Evolutionary conservation across 192 early-diverging fungal genomes (phyloP), one percentile per base, ranked within the genome.

Genomic region (Obelidium mucronatum): DNA sequence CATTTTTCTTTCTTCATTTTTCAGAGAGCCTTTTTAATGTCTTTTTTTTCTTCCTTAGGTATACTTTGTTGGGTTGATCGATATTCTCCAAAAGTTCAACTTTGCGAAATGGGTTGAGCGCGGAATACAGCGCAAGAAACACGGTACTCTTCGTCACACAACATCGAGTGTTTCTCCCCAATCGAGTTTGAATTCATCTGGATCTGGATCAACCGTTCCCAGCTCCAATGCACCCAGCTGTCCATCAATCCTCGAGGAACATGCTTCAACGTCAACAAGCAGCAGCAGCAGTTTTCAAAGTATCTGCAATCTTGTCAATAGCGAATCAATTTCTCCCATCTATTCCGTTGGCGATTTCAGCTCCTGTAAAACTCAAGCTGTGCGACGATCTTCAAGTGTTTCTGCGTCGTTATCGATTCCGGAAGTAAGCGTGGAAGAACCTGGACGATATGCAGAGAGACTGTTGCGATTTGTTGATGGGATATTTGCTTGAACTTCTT

Each of bases 11-110:
- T n/a, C n/a, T n/a, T n/a, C n/a, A n/a, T 58, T 24, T 31, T 31
- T 31, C 55, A 22, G 5, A 28, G 17, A 58, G 5, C 24, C 17
- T 26, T 24, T 11, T 31, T 58, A 8, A 28, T 58, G 24, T 58
- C 24, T 26, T 31, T 8, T 58, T 22, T 51, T 22, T 22, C 48
- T 51, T 31, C 8, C 6, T 24, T 40, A 79, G 76, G 72, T 84
- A 33, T 84, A 84, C 53, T 84, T 66, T 67, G 48, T 84, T 33
- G 82, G 82, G 15, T 54, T 84, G 30, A 84, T 84, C 53, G 82
- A 84, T 44, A 52, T 64, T 34, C 78, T 84, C 33, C 82, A 84
- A 78, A 80, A 79, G 56, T 84, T 81, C 77, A 81, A 84, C 61
- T 39, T 81, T 44, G 51, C 63, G 22, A 84, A 84, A 76, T 81